phyloP scores from a whole-genome alignment of 176 grass and related monocot genomes.

The Chloris gayana region DNA sequence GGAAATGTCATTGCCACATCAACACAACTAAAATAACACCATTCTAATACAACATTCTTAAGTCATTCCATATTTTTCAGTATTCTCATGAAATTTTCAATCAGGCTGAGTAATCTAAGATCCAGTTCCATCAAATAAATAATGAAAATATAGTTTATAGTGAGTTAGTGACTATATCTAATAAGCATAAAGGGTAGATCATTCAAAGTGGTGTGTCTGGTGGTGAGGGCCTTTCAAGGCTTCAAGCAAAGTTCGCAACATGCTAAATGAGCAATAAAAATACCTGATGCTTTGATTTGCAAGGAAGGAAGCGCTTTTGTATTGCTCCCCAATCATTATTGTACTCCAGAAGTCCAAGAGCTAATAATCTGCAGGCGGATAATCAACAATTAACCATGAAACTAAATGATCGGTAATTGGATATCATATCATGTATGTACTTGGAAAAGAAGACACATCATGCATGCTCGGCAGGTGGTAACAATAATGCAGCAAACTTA shows the following conservation, averaged over 20 bases:
- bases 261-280: constrained; percentile 29
- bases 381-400: constrained; percentile 11
- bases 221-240: not conserved
- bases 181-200: constrained; percentile 16
- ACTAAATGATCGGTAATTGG: constrained; percentile 6
- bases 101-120: not conserved
- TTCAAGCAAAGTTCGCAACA: constrained; percentile 13
- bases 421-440: constrained; percentile 4
- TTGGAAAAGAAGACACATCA: constrained; percentile 4
- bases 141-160: constrained; percentile 12
- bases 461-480: constrained; percentile 23
- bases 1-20: constrained; percentile 8
- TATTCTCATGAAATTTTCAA: constrained; percentile 1
- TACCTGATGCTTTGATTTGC: constrained; percentile 91
- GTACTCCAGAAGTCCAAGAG: constrained; percentile 78
- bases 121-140: constrained; percentile 14
- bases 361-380: constrained; percentile 77
- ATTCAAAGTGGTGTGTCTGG: not conserved
- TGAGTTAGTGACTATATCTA: constrained; percentile 28
- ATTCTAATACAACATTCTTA: constrained; percentile 5
- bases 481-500: constrained; percentile 13
- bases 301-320: constrained; percentile 89
- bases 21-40: constrained; percentile 16
- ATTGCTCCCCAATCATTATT: constrained; percentile 90
- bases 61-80: constrained; percentile 1